Conservation (phyloP, 1,139 yeast genomes). For the Kodamaea sp. region DNA sequence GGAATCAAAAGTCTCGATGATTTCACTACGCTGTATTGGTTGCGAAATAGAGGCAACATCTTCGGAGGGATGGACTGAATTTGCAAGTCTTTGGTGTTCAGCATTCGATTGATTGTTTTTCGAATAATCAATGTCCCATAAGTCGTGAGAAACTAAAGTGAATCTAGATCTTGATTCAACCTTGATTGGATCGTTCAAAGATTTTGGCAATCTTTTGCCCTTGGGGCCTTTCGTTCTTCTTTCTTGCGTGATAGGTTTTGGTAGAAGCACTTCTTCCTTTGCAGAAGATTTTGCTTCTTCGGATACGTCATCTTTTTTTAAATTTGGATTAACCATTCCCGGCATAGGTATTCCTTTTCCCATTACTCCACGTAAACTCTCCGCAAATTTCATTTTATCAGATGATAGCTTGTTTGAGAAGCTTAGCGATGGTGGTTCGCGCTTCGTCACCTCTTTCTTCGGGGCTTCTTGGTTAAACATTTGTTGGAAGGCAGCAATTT, state of each 20-base stretch:
- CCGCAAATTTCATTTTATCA: slow-evolving; percentile 50
- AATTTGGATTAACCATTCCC: slow-evolving; percentile 55
- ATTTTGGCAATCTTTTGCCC: slow-evolving; percentile 73
- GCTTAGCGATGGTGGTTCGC: too few relatives aligned
- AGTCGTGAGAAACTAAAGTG: slow-evolving; percentile 30
- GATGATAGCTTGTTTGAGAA: slow-evolving; percentile 27
- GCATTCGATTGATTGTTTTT: neutral
- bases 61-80: too few relatives aligned
- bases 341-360: slow-evolving; percentile 60
- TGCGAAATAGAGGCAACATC: too few relatives aligned
- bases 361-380: slow-evolving; percentile 58
- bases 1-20: too few relatives aligned
- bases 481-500: slow-evolving; percentile 78
- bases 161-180: slow-evolving; percentile 34
- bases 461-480: slow-evolving; percentile 48
- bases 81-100: too few relatives aligned
- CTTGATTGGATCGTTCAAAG: slow-evolving; percentile 48
- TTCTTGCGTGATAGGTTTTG: slow-evolving; percentile 4
- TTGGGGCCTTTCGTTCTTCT: slow-evolving; percentile 73
- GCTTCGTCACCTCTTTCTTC: too few relatives aligned
- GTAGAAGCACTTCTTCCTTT: slow-evolving; percentile 1
- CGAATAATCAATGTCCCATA: slow-evolving; percentile 34
- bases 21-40: too few relatives aligned
- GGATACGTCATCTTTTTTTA: slow-evolving; percentile 16
- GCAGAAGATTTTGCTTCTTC: slow-evolving; percentile 10